A percentile compares a stretch with the other conserved stretches of the same genome.
These are phyloP conservation scores for Gamsiella multidivaricata DNA, from an alignment of 192 early-diverging fungal species.

Conservation along the genomic window DNA sequence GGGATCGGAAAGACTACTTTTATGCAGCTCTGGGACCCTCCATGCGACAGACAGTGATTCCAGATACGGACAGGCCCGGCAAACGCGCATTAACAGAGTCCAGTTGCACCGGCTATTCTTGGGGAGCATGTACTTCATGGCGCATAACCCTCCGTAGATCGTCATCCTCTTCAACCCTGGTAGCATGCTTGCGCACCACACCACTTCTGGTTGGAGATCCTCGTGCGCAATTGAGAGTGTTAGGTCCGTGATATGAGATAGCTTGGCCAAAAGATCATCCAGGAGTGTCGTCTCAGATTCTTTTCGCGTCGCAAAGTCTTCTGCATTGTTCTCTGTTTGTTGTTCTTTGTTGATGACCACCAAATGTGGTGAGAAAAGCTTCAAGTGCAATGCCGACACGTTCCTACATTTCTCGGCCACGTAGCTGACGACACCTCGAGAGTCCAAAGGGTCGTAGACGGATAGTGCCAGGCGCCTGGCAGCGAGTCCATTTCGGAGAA, in stretches of 20 bases:
- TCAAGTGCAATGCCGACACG: conserved; percentile 13
- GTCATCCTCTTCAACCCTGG: conserved; percentile 7
- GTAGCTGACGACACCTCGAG: conserved; percentile 2
- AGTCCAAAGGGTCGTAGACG: conserved; percentile 19
- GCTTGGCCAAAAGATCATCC: conserved; percentile 8
- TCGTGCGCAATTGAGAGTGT: conserved; percentile 18
- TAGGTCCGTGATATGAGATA: conserved; percentile 10
- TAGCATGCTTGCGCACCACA: conserved; percentile 11
- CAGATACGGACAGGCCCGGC: conserved; percentile 8
- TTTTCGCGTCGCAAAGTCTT: not conserved
- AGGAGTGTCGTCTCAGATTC: conserved; percentile 11
- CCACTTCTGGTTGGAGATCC: conserved; percentile 8
- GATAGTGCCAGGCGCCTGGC: conserved; percentile 20
- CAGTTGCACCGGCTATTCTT: conserved; percentile 26
- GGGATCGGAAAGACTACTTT: too few relatives aligned
- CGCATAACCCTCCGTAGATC: conserved; percentile 1
- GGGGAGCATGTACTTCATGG: not conserved
- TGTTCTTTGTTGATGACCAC: not conserved
- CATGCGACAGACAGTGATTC: conserved; percentile 12
- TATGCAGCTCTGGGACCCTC: not conserved
- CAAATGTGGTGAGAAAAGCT: conserved; percentile 12
- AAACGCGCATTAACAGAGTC: not conserved
- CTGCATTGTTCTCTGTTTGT: not conserved
- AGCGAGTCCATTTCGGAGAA: conserved; percentile 34
- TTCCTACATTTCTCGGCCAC: conserved; percentile 24